Base-by-base conservation (phyloP, 768 basidiomycete genomes). In the Albatrellus ellisii region DNA sequence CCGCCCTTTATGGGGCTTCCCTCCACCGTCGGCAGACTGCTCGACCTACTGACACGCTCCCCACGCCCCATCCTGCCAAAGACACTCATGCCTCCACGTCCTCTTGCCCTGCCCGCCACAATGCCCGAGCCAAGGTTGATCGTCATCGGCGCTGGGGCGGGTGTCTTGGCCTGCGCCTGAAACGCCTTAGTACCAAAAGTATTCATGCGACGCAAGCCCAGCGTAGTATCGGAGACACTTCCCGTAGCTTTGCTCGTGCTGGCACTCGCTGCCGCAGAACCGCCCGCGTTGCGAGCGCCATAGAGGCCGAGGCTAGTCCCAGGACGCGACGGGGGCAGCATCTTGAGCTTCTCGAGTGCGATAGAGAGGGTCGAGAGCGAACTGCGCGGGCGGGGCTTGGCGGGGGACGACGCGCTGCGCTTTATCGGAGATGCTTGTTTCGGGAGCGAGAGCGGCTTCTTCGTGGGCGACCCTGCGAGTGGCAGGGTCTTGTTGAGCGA, bases 251-350 rank as follows among this genome's bases (percentile, higher is more conserved):
- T 47, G 50, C 24, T 51, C 45, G 25, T 41, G 17, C 9, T 24
- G 15, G 10, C 6, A 4, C 8, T 32, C 18, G 4, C 46, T 39
- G 10, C 36, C 26, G 15, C 54, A 46, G 17, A 50, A 52, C 2
- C 25, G 22, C 31, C n/a, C n/a, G n/a, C n/a, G n/a, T 40, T 18
- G 8, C 32, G 46, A 11, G 32, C 37, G 4, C 51, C 52, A 40
- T 72, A 70, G 55, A 84, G 81, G 25, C 79, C 83, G 62, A 84
- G 59, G 43, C 75, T 81, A 2, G 80, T 80, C 41, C 70, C 80
- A 1, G 83, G 80, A 31, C 80, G 58, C 18, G 65, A 66, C 3
- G 79, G 82, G 2, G 77, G 69, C 0, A 77, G 80, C 56, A 72
- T 70, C 21, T 68, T 66, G n/a, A 86, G 64, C 52, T 77, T 80